Base-by-base conservation (phyloP, 176 grass and related monocot genomes). In the Phoenix roebelenii region DNA sequence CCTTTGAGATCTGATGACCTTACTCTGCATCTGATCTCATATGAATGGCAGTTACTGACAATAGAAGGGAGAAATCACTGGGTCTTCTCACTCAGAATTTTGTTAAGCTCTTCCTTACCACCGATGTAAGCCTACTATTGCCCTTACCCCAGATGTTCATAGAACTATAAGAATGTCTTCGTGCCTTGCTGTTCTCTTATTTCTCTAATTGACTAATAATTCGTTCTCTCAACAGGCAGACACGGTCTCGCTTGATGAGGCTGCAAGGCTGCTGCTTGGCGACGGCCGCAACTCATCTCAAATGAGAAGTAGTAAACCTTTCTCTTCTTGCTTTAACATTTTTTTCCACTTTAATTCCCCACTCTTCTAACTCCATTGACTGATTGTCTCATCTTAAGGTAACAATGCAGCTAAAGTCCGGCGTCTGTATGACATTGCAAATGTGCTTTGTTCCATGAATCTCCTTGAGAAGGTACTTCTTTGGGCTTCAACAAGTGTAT, bases 71-170 rank as follows among this genome's bases (percentile, higher is more conserved):
- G 74, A 98, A 98, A 64, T 98, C 87, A 0, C 84, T 98, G 2
- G 87, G 93, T n/a, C 28, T 82, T 18, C 87, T 98, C 50, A 92
- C 93, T 23, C 87, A 91, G 67, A 92, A 98, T 75, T 98, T 98
- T 50, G 88, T 98, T 10, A 98, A 88, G 65, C 81, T 98, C 26
- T 85, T 98, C 68, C 81, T 98, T 61, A 92, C 75, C 16, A 77
- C 83, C 75, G 78, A 88, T 76, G 93, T 92, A 65, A 74, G 62
- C 18, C 51, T 28, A 57, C 58, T 26, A 23, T 18, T 49, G 32
- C 66, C 52, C 25, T 2, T 55, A 2, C 2, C 54, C 66, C 52
- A 14, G 9, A 44, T 44, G 9, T 44, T 44, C 2, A 44, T 44
- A 44, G 35, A 44, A 44, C 35, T 2, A 63, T 44, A 44, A 44